Conservation (phyloP, 2,329 filamentous ascomycete species). For the Monilinia aucupariae region DNA sequence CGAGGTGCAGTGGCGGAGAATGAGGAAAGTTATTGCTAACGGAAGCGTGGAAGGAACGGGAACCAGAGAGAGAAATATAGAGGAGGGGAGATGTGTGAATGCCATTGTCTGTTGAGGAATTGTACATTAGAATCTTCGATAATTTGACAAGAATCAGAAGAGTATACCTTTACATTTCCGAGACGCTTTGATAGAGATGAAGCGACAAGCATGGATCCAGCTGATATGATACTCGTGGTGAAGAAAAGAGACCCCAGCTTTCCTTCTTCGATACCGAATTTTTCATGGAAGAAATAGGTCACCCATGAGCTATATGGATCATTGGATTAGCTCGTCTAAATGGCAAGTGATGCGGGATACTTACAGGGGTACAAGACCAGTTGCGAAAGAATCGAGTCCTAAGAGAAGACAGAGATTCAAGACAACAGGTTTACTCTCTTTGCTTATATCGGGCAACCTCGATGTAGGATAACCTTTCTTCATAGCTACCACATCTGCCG, state of each 20-base stretch:
- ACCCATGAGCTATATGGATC: slow-evolving; percentile 50
- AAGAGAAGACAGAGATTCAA: slow-evolving; percentile 62
- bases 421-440: slow-evolving; percentile 49
- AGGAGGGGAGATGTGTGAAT: slow-evolving; percentile 65
- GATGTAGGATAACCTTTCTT: slow-evolving; percentile 27
- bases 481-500: slow-evolving; percentile 23
- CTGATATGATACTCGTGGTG: slow-evolving; percentile 47
- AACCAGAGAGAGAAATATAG: slow-evolving; percentile 59
- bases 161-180: slow-evolving; percentile 56
- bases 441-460: slow-evolving; percentile 54
- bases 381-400: slow-evolving; percentile 62
- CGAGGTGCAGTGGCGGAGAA: slow-evolving; percentile 56
- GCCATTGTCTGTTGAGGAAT: slow-evolving; percentile 56
- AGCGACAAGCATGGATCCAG: slow-evolving; percentile 47
- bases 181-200: slow-evolving; percentile 50
- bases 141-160: neutral
- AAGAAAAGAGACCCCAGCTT: slow-evolving; percentile 52
- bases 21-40: slow-evolving; percentile 53
- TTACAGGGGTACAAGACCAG: slow-evolving; percentile 61
- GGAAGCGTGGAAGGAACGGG: slow-evolving; percentile 49
- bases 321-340: slow-evolving; percentile 36
- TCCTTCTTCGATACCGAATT: slow-evolving; percentile 45
- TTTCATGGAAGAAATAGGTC: slow-evolving; percentile 50
- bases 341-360: slow-evolving; percentile 27
- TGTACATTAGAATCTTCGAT: slow-evolving; percentile 27